A percentile compares a stretch with the other conserved stretches of the same genome.
These are phyloP conservation scores for Wickerhamomyces sp. DNA, from an alignment of 1,139 yeast species.

Conservation along the genomic window DNA sequence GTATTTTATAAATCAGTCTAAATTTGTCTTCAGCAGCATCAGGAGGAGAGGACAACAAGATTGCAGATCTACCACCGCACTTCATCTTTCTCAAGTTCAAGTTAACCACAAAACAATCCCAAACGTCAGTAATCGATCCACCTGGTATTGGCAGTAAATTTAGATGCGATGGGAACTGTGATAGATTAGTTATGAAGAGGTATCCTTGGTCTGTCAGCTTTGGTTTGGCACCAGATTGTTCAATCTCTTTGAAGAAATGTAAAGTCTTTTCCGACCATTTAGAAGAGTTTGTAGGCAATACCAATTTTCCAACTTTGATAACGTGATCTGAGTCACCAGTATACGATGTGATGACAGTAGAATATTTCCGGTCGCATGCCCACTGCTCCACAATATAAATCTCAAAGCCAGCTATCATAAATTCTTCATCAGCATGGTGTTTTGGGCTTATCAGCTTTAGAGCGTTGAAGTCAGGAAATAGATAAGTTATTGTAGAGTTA, in stretches of 20 bases:
- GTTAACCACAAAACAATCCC: conserved; percentile 60
- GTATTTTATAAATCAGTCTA: conserved; percentile 64
- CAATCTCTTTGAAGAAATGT: conserved; percentile 61
- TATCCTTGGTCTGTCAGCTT: conserved; percentile 50
- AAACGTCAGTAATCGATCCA: conserved; percentile 48
- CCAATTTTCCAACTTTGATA: conserved; percentile 57
- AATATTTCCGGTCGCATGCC: conserved; percentile 68
- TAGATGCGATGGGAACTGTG: conserved; percentile 73
- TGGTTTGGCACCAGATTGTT: conserved; percentile 53
- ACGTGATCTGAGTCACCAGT: conserved; percentile 74
- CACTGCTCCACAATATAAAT: conserved; percentile 91
- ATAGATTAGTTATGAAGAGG: conserved; percentile 74
- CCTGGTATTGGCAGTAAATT: conserved; percentile 65
- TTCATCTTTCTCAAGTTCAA: conserved; percentile 71
- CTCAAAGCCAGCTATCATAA: conserved; percentile 68
- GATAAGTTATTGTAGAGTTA: conserved; percentile 19
- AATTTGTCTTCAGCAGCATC: conserved; percentile 83
- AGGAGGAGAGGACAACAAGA: conserved; percentile 62
- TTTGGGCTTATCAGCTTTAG: conserved; percentile 32
- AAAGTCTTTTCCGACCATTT: conserved; percentile 57
- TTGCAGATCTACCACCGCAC: conserved; percentile 82
- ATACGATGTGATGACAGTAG: conserved; percentile 69
- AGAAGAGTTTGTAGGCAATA: conserved; percentile 48
- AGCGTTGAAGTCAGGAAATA: conserved; percentile 51
- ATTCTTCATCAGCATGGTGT: conserved; percentile 29